Conservation (phyloP, 768 basidiomycete genomes). For the Amanita molliuscula region DNA sequence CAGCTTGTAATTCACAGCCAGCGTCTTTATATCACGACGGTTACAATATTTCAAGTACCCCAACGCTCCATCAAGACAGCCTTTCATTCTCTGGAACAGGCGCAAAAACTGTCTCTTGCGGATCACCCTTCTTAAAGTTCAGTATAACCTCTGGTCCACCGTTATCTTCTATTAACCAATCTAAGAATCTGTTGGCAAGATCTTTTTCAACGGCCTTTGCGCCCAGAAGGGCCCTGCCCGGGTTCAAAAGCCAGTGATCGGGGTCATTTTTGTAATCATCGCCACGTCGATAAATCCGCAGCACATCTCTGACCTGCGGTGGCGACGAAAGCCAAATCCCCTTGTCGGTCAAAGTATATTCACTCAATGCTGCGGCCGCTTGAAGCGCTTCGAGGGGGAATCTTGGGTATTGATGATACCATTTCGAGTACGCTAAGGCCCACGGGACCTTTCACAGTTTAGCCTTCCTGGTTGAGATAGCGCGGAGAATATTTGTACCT, state of each 20-base stretch:
- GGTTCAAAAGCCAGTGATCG: constrained; percentile 27
- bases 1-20: too few relatives aligned
- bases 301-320: constrained; percentile 15
- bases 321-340: constrained; percentile 39
- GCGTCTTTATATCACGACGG: too few relatives aligned
- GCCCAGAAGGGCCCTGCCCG: constrained; percentile 32
- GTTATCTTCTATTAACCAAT: constrained; percentile 27
- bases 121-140: constrained; percentile 24
- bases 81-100: too few relatives aligned
- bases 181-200: constrained; percentile 26
- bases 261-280: constrained; percentile 27
- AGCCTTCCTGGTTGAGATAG: neutral
- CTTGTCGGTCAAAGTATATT: constrained; percentile 45
- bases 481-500: constrained; percentile 18
- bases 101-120: too few relatives aligned
- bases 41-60: too few relatives aligned
- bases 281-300: constrained; percentile 32
- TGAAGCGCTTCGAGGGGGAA: constrained; percentile 40
- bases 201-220: constrained; percentile 16
- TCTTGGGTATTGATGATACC: constrained; percentile 49
- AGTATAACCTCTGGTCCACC: constrained; percentile 36
- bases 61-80: too few relatives aligned
- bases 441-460: constrained; percentile 36
- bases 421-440: constrained; percentile 39
- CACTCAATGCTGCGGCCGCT: constrained; percentile 34